Evolutionary conservation across 2,329 filamentous ascomycete genomes (phyloP), one percentile per base, ranked within the genome.

Genomic region (Colletotrichum filicis): DNA sequence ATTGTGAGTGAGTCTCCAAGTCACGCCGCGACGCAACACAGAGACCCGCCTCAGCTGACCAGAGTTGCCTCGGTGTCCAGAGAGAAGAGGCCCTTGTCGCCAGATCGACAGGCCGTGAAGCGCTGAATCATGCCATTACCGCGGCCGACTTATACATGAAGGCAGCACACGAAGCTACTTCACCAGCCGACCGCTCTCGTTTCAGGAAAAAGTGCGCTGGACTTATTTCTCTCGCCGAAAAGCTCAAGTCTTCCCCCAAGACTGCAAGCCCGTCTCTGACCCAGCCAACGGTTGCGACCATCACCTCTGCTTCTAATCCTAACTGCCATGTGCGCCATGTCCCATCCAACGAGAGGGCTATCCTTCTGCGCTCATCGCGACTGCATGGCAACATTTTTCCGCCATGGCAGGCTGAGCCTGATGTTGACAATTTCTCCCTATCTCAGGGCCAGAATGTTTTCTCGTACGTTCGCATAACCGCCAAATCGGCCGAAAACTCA

Each of bases 351-450:
- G 95, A 98, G 81, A 88, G 95, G 78, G 92, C 93, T 35, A 91
- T 98, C 63, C 82, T 98, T 9, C 85, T 94, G 1, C 91, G 92
- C 78, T 91, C 92, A 4, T 97, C 95, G 5, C 92, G 91, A 68
- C 87, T 99, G 24, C 94, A 98, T 79, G 94, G 93, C 0, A 93
- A 92, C 78, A 87, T 93, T 24, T 98, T 98, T 76, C 95, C 93
- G 12, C 95, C 94, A 0, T 99, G 97, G 97, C 89, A 89, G n/a
- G 82, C 82, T 2, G 85, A 91, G 32, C 92, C 94, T 1, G 80
- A 82, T 4, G 80, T 88, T 0, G 81, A 87, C 5, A 90, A 93
- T 35, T 98, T 98, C 76, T 81, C 86, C 37, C 81, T 87, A 32
- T 76, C 80, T 6, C 80, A 86, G 3, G 86, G 85, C n/a, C 84